Base-by-base conservation (phyloP, 2,329 filamentous ascomycete species). In the Aaosphaeria pasadenensis region DNA sequence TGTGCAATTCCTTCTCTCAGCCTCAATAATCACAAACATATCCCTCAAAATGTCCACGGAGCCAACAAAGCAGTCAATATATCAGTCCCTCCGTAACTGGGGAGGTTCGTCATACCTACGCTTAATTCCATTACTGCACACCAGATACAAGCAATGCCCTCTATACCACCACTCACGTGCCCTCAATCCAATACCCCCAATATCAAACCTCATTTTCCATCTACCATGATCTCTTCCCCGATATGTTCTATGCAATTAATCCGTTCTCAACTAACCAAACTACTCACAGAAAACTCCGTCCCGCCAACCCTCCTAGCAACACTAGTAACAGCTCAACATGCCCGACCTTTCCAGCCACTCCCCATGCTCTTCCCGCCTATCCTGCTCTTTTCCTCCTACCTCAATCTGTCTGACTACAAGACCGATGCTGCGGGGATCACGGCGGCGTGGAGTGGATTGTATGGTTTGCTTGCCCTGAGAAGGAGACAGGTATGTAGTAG, bases 321-420 rank as follows among this genome's bases (percentile, higher is more conserved):
- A 6, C 74, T 88, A 39, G 80, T 87, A 56, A 79, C 83, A 38
- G 82, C 84, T 7, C 82, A 87, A 58, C 81, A 87, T 71, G 74
- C 80, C 39, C 81, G 82, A n/a, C 85, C 85, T 6, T 83, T 85
- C 67, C 83, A 85, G 63, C 62, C 75, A 5, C 73, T 88, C 0
- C 85, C 85, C 4, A 84, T 88, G 78, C 68, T 85, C 53, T 87
- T 88, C 63, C 80, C 84, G 4, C 84, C 84, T 2, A 72, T 85
- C 47, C 75, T 88, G 3, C 75, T 87, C 49, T 85, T 87, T 71
- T 80, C 79, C 44, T 81, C 80, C 48, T 88, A 87, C 61, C 71
- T 87, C 40, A 87, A 87, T 62, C 60, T 87, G 30, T 77, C 77
- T 53, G 77, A 77, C 50, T 86, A 80, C 71, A 80, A 82, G 62